Percentiles rank a stretch among this genome's conserved stretches.
Evolutionary conservation across 2,329 filamentous ascomycete species (phyloP).

Genomic region (Claviceps spartinae): DNA sequence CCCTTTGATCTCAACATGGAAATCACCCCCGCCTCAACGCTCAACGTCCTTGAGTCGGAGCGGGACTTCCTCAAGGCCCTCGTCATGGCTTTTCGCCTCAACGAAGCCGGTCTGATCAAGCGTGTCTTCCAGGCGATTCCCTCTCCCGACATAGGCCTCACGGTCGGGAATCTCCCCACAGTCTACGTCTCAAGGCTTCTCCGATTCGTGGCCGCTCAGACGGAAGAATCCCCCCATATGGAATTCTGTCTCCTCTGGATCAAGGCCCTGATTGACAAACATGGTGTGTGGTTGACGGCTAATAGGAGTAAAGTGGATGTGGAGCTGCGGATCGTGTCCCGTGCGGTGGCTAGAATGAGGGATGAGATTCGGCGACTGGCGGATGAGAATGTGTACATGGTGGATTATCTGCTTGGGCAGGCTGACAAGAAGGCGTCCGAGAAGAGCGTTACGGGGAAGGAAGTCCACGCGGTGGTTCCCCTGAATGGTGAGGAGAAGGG

Average conservation of each 20-base stretch:
- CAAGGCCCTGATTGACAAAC: slow-evolving; percentile 64
- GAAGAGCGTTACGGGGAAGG: slow-evolving; percentile 9
- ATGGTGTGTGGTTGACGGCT: slow-evolving; percentile 75
- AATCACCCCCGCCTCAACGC: slow-evolving; percentile 76
- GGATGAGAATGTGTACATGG: slow-evolving; percentile 78
- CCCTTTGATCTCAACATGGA: slow-evolving; percentile 92
- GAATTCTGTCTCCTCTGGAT: slow-evolving; percentile 95
- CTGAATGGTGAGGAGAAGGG: neutral
- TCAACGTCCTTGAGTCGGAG: slow-evolving; percentile 52
- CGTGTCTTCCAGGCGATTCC: slow-evolving; percentile 79
- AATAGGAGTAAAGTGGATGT: slow-evolving; percentile 68
- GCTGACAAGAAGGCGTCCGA: slow-evolving; percentile 15
- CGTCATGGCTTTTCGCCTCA: slow-evolving; percentile 94
- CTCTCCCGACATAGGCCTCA: slow-evolving; percentile 56
- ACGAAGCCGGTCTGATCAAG: slow-evolving; percentile 68
- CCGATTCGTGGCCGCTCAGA: slow-evolving; percentile 75
- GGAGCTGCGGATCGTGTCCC: slow-evolving; percentile 70
- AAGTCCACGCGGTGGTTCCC: slow-evolving; percentile 3
- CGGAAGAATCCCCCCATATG: slow-evolving; percentile 81
- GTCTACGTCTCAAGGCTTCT: slow-evolving; percentile 80
- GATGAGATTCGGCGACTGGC: slow-evolving; percentile 71
- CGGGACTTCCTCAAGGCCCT: slow-evolving; percentile 81
- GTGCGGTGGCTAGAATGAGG: slow-evolving; percentile 67
- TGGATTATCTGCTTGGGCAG: slow-evolving; percentile 63
- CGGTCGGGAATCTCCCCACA: slow-evolving; percentile 65